Evolutionary conservation across 768 basidiomycete genomes (phyloP).

Genomic region (Phanerodontia chrysosporium): DNA sequence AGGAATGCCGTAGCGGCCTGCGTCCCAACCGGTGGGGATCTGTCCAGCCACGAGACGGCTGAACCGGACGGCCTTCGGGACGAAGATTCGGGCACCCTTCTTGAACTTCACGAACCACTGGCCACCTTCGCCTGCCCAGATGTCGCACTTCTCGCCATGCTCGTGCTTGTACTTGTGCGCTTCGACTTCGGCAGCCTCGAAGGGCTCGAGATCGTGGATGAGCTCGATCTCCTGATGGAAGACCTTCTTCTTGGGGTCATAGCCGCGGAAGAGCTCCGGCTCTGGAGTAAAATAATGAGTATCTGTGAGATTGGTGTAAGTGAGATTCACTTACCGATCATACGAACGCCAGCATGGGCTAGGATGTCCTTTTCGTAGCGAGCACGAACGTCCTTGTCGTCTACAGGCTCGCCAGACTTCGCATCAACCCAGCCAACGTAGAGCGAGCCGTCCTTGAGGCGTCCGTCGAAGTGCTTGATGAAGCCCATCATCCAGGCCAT

Average conservation of each 20-base stretch:
- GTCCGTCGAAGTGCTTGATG: constrained; percentile 98
- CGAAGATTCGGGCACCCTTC: constrained; percentile 89
- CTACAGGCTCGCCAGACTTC: constrained; percentile 89
- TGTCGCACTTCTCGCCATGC: constrained; percentile 94
- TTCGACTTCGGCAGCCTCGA: constrained; percentile 88
- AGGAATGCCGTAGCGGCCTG: constrained; percentile 94
- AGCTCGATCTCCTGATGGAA: constrained; percentile 98
- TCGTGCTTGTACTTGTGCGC: constrained; percentile 95
- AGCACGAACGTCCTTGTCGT: constrained; percentile 94
- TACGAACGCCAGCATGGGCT: constrained; percentile 83
- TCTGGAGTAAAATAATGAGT: constrained; percentile 44
- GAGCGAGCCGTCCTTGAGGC: constrained; percentile 85
- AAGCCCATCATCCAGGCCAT: constrained; percentile 99
- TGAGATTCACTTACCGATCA: constrained; percentile 66
- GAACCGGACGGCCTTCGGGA: constrained; percentile 95
- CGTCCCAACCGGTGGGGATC: constrained; percentile 96
- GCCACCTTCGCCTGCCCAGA: constrained; percentile 88
- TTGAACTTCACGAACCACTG: constrained; percentile 99
- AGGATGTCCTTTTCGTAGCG: constrained; percentile 95
- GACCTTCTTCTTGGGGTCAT: constrained; percentile 95
- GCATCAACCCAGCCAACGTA: constrained; percentile 99
- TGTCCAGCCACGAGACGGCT: constrained; percentile 93
- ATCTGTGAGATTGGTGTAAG: not conserved
- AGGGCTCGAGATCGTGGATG: constrained; percentile 91
- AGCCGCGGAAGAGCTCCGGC: constrained; percentile 96